Evolutionary conservation across 2,329 filamentous ascomycete species (phyloP).

Genomic region (Monilinia vaccinii-corymbosi): DNA sequence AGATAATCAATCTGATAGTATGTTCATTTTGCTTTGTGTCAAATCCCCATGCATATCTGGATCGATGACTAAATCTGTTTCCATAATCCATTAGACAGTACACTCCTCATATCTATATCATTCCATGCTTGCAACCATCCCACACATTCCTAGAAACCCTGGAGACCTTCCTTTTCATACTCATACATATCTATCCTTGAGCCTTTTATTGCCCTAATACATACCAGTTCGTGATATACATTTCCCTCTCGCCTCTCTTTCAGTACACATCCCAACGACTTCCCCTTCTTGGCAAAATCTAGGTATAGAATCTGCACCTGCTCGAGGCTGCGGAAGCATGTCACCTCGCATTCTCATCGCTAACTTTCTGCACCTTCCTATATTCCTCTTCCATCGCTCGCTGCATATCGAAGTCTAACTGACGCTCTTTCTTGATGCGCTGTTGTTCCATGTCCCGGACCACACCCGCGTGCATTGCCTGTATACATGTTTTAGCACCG

Average conservation of each 20-base stretch:
- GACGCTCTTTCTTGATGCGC: conserved; percentile 78
- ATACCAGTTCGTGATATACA: not conserved
- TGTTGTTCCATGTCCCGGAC: conserved; percentile 93
- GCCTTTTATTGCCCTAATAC: not conserved
- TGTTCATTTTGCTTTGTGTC: not conserved
- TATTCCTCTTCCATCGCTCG: conserved; percentile 79
- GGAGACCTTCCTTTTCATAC: not conserved
- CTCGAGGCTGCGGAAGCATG: not conserved
- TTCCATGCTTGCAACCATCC: not conserved
- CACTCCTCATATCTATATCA: not conserved
- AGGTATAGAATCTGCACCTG: not conserved
- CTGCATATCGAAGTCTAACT: conserved; percentile 93
- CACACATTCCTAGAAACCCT: not conserved
- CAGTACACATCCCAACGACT: not conserved
- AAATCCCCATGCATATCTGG: not conserved
- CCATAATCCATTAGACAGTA: not conserved
- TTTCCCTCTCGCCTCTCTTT: not conserved
- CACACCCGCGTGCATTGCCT: conserved; percentile 96
- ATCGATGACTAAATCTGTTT: not conserved
- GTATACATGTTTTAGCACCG: not conserved
- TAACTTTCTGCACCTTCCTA: conserved; percentile 76
- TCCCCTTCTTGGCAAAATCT: not conserved
- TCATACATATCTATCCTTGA: not conserved
- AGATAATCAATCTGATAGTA: not conserved
- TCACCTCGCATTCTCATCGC: conserved; percentile 32